Evolutionary conservation across 164 flowering plant genomes (phyloP), one percentile per base, ranked within the genome.

Genomic region (Vitis rotundifolia): DNA sequence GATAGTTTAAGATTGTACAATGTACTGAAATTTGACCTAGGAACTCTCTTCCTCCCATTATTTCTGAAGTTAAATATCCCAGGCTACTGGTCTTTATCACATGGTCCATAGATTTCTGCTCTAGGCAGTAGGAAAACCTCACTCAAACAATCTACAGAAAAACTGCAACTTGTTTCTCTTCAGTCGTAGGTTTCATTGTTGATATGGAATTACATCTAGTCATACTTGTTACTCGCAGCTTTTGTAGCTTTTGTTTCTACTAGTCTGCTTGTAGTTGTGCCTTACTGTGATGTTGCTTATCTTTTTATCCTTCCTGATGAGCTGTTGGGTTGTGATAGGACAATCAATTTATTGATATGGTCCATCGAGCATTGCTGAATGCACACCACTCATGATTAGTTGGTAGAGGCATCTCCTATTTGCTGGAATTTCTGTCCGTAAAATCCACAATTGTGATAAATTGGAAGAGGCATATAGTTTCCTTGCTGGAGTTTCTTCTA

Each of bases 321-420:
- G 62, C 11, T 56, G 48, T 64, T 51, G 10, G 28, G 11, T 61
- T 60, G 28, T 77, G 31, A 49, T 53, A 84, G 88, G 88, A 84
- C 73, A 71, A 84, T 74, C 84, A 77, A 73, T 84, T 84, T 68
- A 78, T 84, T 26, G 85, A 84, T 76, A 73, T 80, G 88, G 81
- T 84, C 5, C 69, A 76, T 66, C 84, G 77, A 53, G 83, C 84
- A 19, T 44, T 84, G 62, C 76, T 78, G 67, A 84, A 80, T 63
- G 78, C 84, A 19, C 87, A 84, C 63, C 78, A 77, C 7, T 76
- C 80, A 5, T 82, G 72, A 78, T 16, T 13, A 48, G 13, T 2
- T 10, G 29, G 19, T 50, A 5, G 19, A 22, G 44, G 64, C 37
- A 26, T 31, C 5, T 1, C 16, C 55, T 16, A 7, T 15, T 44